phyloP scores from a whole-genome alignment of 768 basidiomycete species.

The Clitopilus hobsonii region DNA sequence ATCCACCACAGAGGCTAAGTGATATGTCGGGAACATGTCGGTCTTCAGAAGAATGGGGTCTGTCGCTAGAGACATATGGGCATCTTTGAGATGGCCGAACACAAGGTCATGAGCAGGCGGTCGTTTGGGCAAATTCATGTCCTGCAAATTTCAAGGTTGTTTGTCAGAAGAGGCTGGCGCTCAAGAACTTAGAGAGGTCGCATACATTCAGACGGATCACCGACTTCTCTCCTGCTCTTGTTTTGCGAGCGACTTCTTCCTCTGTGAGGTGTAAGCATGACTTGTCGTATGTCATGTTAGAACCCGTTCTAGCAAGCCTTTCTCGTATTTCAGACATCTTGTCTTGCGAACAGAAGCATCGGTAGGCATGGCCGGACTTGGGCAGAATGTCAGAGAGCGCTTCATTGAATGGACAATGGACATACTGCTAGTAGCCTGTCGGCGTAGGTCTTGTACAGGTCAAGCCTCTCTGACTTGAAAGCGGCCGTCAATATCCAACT shows the following conservation, averaged over 20 bases:
- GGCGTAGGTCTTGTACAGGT: conserved; percentile 76
- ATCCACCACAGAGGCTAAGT: conserved; percentile 92
- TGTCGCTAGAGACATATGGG: conserved; percentile 73
- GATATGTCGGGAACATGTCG: conserved; percentile 93
- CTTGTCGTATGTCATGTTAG: conserved; percentile 82
- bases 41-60: conserved; percentile 92
- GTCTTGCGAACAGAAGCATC: conserved; percentile 87
- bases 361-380: conserved; percentile 86
- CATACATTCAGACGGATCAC: conserved; percentile 87
- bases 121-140: conserved; percentile 49
- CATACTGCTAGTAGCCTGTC: conserved; percentile 72
- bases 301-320: conserved; percentile 66
- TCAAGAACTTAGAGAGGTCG: conserved; percentile 5
- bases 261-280: conserved; percentile 81
- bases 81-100: conserved; percentile 70
- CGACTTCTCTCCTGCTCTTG: conserved; percentile 71
- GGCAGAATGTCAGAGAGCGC: not conserved
- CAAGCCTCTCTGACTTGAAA: conserved; percentile 78
- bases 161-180: not conserved
- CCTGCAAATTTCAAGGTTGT: too few species aligned
- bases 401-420: not conserved
- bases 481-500: conserved; percentile 1
- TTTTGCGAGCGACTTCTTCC: conserved; percentile 75
- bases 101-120: conserved; percentile 60
- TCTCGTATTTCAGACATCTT: conserved; percentile 65